Percentiles rank a stretch among this genome's conserved stretches.
Conservation (phyloP, 2,329 filamentous ascomycete species). For the Aspergillus pseudotamarii region DNA sequence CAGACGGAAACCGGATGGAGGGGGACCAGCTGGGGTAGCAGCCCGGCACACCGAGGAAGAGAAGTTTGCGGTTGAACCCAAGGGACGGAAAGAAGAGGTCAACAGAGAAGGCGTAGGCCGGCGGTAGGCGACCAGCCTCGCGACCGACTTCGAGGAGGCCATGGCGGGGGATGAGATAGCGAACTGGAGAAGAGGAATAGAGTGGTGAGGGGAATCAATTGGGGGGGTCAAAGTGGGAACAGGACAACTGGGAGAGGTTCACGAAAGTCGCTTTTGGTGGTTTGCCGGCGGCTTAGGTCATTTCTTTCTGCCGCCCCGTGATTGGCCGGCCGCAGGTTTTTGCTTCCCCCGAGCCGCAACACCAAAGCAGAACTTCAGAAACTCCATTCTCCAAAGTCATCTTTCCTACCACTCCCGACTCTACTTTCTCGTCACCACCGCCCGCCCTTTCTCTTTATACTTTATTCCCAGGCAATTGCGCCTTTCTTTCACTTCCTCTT, state of each 20-base stretch:
- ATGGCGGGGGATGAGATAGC: constrained; percentile 32
- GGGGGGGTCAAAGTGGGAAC: constrained; percentile 19
- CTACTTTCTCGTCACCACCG: constrained; percentile 5
- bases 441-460: constrained; percentile 13
- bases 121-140: constrained; percentile 48
- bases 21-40: constrained; percentile 73
- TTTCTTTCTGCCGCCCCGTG: constrained; percentile 40
- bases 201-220: constrained; percentile 22
- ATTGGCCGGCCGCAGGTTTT: constrained; percentile 43
- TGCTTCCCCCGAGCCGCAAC: constrained; percentile 35
- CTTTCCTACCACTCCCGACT: constrained; percentile 13
- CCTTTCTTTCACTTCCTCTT: constrained; percentile 14
- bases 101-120: constrained; percentile 34
- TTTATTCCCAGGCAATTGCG: neutral
- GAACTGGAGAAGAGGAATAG: constrained; percentile 6
- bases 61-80: constrained; percentile 60
- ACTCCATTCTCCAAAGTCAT: constrained; percentile 24
- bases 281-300: constrained; percentile 42
- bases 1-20: constrained; percentile 79
- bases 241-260: constrained; percentile 23
- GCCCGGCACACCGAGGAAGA: constrained; percentile 63
- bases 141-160: constrained; percentile 49
- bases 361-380: constrained; percentile 20
- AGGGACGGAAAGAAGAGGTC: constrained; percentile 36
- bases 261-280: constrained; percentile 32